Evolutionary conservation across 2,329 filamentous ascomycete species (phyloP), one percentile per base, ranked within the genome.

Genomic region (Fusarium sp.): DNA sequence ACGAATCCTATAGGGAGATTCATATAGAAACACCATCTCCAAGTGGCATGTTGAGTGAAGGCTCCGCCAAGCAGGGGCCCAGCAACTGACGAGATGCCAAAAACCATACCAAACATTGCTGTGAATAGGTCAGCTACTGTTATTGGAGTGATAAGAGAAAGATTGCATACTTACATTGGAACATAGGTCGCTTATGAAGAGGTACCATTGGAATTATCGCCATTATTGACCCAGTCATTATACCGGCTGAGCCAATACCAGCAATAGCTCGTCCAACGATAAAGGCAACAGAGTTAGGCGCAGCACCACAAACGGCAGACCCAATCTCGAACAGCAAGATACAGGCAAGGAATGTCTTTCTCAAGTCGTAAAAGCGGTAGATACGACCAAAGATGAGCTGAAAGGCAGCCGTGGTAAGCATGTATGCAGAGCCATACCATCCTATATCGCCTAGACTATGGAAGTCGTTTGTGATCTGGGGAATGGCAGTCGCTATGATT

Each of bases 381-480:
- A 88, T 80, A 38, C 85, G 80, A 9, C 86, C 86, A 71, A 85
- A 88, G 11, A 87, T 72, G 6, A 86, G 79, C 70, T 87, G 84
- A 21, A 77, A 80, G n/a, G 85, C 85, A 9, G 85, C 83, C 4
- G 86, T 86, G 15, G 87, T 88, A 66, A 90, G 79, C 81, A 89
- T 85, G 74, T 89, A 89, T 2, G 86, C 84, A 37, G 86, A 87
- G 8, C 85, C 87, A 75, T 90, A 90, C 88, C 88, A 91, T 52
- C 87, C 87, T 58, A 90, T 86, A 64, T 91, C 88, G 3, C 84
- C 84, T 4, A 89, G 77, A 52, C 86, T 85, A 46, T 85, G 78
- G 74, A 88, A 88, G 21, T 87, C 84, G 69, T 86, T 81, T n/a
- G 85, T 86, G 72, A 88, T 88, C 33, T 80, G 77, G 3, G 86